Percentiles rank a stretch among this genome's conserved stretches.
Conservation (phyloP, 108 stramenopile genomes). For the Skeletonema potamos region DNA sequence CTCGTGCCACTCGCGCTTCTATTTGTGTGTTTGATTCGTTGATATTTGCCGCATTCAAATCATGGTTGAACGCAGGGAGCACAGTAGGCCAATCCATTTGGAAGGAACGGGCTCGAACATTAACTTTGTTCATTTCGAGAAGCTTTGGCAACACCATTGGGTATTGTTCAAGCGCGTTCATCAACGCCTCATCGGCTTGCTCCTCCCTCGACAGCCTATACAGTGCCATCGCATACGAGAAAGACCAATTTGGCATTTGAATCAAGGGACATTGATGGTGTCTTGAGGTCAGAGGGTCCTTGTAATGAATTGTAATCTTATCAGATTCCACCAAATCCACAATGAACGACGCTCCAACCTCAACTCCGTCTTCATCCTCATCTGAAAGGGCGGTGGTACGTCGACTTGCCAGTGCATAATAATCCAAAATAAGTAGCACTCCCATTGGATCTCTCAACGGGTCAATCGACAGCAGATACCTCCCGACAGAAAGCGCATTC, state of each 20-base stretch:
- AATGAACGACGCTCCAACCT: constrained; percentile 35
- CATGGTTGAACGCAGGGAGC: constrained; percentile 14
- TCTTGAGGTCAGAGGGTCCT: constrained; percentile 30
- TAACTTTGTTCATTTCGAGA: constrained; percentile 42
- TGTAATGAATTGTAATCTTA: constrained; percentile 37
- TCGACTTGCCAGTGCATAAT: constrained; percentile 60
- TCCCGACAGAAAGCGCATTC: constrained; percentile 54
- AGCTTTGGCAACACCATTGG: constrained; percentile 36
- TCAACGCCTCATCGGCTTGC: constrained; percentile 34
- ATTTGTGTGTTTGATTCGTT: neutral
- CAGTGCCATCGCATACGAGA: constrained; percentile 78
- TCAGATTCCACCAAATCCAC: constrained; percentile 32
- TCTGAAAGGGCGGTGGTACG: constrained; percentile 49
- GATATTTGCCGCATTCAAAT: neutral
- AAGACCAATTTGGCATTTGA: constrained; percentile 77
- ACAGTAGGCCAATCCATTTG: constrained; percentile 45
- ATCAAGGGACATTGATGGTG: constrained; percentile 39
- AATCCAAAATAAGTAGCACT: constrained; percentile 67
- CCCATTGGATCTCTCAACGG: constrained; percentile 82
- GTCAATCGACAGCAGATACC: constrained; percentile 76
- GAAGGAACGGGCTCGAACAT: constrained; percentile 34
- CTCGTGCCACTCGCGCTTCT: constrained; percentile 16
- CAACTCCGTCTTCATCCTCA: constrained; percentile 40
- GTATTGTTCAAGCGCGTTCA: constrained; percentile 22
- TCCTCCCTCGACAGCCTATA: constrained; percentile 44